Base-by-base conservation (phyloP, 345 rosid genomes). In the Salix udensis region DNA sequence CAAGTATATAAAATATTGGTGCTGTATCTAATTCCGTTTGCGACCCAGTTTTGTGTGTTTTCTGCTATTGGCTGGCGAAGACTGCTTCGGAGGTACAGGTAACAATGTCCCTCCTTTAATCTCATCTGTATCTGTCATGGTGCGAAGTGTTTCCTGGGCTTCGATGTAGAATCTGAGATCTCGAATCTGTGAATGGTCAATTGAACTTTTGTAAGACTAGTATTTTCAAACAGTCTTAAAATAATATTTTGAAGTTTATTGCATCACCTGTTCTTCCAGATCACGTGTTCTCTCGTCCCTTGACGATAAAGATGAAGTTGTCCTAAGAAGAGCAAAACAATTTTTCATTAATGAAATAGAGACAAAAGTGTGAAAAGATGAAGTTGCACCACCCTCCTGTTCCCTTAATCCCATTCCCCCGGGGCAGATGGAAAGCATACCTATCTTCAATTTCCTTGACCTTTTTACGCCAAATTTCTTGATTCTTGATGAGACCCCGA, bases 361-460 rank as follows among this genome's bases (percentile, higher is more conserved):
- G n/a, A 39, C 23, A 36, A 16, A 36, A 16, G 18, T 8, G 36
- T 3, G 50, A 46, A 46, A 46, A 46, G 52, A 46, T 31, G 34
- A 31, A 4, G 34, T 46, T 12, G 52, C 50, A 13, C 14, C 16
- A 44, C 50, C 50, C 50, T 44, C 50, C 5, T 14, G 16, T 44
- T 44, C 50, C 50, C 50, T 44, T 13, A 44, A 44, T 44, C 50
- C 48, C 16, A 44, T 44, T 11, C 48, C 16, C 50, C 50, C 50
- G 14, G n/a, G n/a, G 23, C 8, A 19, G 42, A 64, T 8, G 24
- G 12, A 67, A 50, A 52, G 37, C 23, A 19, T 80, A 94, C 94
- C 98, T 92, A 79, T 92, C 90, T 83, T 92, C 98, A 68, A 87
- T 85, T 85, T 93, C 95, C 86, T 87, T 88, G 18, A 85, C 85